Percentiles rank a stretch among this genome's conserved stretches.
These are phyloP conservation scores for Coemansia reversa DNA, from an alignment of 192 early-diverging fungal species.

Conservation along the genomic window DNA sequence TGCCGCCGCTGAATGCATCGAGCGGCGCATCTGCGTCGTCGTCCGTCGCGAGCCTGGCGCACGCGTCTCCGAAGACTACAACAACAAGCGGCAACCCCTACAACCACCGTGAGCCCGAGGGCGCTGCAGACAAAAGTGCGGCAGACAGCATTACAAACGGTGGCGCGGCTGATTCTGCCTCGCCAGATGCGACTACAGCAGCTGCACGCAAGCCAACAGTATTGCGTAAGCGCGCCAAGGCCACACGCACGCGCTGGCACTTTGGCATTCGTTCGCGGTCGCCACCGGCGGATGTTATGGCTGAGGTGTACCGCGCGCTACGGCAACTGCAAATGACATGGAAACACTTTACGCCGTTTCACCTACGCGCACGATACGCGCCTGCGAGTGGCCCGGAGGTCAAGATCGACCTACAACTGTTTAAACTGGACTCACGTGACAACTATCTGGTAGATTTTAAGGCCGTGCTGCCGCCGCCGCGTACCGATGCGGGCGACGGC, in stretches of 20 bases:
- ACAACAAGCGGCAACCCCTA: constrained; percentile 35
- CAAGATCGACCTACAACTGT: constrained; percentile 95
- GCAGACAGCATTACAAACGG: constrained; percentile 2
- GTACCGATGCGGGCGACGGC: constrained; percentile 14
- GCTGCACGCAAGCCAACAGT: constrained; percentile 26
- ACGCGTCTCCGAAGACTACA: constrained; percentile 23
- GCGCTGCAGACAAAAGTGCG: constrained; percentile 2
- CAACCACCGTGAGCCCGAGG: constrained; percentile 27
- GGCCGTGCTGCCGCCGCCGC: constrained; percentile 59
- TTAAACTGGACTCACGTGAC: constrained; percentile 78
- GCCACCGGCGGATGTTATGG: constrained; percentile 93
- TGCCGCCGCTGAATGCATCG: constrained; percentile 41
- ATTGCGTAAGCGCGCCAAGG: constrained; percentile 52
- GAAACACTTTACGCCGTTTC: constrained; percentile 88
- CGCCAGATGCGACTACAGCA: neutral
- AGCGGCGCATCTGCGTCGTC: constrained; percentile 37
- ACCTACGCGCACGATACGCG: constrained; percentile 72
- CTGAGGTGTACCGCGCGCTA: constrained; percentile 92
- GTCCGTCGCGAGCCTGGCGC: constrained; percentile 44
- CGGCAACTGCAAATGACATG: constrained; percentile 89
- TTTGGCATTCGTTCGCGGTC: constrained; percentile 94
- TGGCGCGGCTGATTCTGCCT: neutral
- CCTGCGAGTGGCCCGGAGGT: constrained; percentile 59
- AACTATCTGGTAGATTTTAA: constrained; percentile 98
- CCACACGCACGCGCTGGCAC: constrained; percentile 86